Conservation (phyloP, 345 rosid species). For the Dipteronia sinensis region DNA sequence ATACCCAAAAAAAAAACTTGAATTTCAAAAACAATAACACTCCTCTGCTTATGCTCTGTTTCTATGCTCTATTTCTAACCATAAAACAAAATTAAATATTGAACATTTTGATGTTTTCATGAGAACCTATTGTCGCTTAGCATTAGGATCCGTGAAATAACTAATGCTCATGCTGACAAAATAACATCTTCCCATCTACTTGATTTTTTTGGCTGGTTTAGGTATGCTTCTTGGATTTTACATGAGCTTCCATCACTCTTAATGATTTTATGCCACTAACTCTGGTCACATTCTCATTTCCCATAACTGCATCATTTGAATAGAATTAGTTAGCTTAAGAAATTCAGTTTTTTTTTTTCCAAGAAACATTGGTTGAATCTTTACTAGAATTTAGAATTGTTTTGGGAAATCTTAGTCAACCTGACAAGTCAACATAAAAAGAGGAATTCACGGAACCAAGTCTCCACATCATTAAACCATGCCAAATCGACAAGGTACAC, state of each 20-base stretch:
- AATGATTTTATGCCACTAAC: slow-evolving; percentile 55
- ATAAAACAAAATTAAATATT: slow-evolving; percentile 27
- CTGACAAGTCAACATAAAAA: too few species aligned
- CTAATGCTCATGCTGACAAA: slow-evolving; percentile 60
- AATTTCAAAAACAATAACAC: too few species aligned
- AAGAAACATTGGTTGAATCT: too few species aligned
- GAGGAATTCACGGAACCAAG: too few species aligned
- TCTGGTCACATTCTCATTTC: slow-evolving; percentile 29
- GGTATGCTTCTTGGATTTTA: slow-evolving; percentile 51
- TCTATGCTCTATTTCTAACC: too few species aligned
- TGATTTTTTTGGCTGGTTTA: slow-evolving; percentile 37
- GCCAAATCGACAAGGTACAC: too few species aligned
- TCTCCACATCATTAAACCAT: too few species aligned
- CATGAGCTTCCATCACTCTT: slow-evolving; percentile 47
- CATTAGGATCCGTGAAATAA: slow-evolving; percentile 70
- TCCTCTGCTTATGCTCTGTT: too few species aligned
- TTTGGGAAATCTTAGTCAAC: too few species aligned
- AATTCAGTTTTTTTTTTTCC: too few species aligned
- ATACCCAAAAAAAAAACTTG: too few species aligned
- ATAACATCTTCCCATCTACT: background rate
- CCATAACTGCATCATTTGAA: slow-evolving; percentile 31
- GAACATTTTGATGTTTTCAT: slow-evolving; percentile 43
- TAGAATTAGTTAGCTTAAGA: background rate
- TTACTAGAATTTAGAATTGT: too few species aligned
- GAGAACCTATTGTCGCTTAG: slow-evolving; percentile 68